Evolutionary conservation across 129 eudicot genomes (phyloP).

Genomic region (Chrysanthemum makinoi): DNA sequence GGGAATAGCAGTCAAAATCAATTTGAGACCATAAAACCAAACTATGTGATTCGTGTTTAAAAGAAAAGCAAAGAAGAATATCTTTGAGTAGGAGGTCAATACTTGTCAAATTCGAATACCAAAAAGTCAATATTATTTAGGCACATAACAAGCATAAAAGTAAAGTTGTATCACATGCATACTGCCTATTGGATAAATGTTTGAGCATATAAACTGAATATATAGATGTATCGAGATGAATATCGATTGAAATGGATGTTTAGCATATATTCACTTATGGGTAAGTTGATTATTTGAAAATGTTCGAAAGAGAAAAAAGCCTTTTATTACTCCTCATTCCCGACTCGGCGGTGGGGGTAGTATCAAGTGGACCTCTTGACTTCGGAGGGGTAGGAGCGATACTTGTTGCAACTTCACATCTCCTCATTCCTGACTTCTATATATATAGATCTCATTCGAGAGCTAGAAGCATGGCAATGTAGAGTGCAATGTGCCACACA

Average conservation of each 20-base stretch:
- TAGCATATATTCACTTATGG: conserved; percentile 32
- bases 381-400: conserved; percentile 16
- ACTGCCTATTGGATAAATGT: conserved; percentile 16
- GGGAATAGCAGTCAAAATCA: conserved; percentile 15
- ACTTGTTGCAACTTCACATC: conserved; percentile 28
- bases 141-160: conserved; percentile 24
- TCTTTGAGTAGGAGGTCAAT: conserved; percentile 29
- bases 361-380: conserved; percentile 29
- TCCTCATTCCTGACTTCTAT: conserved; percentile 1
- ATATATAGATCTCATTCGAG: conserved; percentile 25
- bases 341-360: no score
- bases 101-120: conserved; percentile 26
- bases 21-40: conserved; percentile 15
- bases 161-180: conserved; percentile 14
- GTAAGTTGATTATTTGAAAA: conserved; percentile 27
- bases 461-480: conserved; percentile 13
- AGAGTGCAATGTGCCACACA: conserved; percentile 17
- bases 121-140: conserved; percentile 30
- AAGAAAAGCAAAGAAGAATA: conserved; percentile 12
- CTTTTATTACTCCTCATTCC: no score
- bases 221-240: conserved; percentile 24
- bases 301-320: conserved; percentile 14
- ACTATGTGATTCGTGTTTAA: conserved; percentile 23
- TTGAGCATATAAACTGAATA: conserved; percentile 16
- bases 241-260: background rate